Percentiles rank a stretch among this genome's conserved stretches.
phyloP scores from a whole-genome alignment of 1,284 basidiomycete species.

The Ustilago esculenta region DNA sequence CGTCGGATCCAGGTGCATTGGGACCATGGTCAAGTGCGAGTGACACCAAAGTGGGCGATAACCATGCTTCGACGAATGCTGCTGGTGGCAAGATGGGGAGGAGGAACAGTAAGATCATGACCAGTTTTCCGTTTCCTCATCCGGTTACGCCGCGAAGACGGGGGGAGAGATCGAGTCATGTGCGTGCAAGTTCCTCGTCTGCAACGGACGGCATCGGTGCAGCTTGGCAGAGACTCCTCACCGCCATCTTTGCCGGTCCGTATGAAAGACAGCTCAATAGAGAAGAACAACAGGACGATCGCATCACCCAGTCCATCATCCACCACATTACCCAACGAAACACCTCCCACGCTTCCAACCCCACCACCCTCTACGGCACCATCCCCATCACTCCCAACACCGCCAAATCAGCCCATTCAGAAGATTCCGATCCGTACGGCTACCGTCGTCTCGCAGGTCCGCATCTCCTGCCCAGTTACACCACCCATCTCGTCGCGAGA shows the following conservation, averaged over 20 bases:
- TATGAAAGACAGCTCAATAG: slow-evolving; percentile 30
- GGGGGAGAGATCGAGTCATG: background rate
- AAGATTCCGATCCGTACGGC: slow-evolving; percentile 46
- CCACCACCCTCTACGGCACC: slow-evolving; percentile 12
- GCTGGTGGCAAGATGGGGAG: background rate
- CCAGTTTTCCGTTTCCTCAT: slow-evolving; percentile 50
- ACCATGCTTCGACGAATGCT: background rate
- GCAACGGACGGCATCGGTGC: background rate
- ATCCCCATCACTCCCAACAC: slow-evolving; percentile 4
- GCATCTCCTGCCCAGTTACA: slow-evolving; percentile 35
- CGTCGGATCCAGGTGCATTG: slow-evolving; percentile 17
- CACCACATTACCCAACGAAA: slow-evolving; percentile 17
- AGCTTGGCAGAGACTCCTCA: slow-evolving; percentile 32
- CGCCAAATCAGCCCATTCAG: no score
- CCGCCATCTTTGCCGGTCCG: slow-evolving; percentile 35
- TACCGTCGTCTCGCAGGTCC: slow-evolving; percentile 46
- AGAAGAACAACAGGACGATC: slow-evolving; percentile 37
- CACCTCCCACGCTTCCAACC: background rate
- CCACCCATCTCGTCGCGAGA: slow-evolving; percentile 29
- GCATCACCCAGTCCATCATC: slow-evolving; percentile 32
- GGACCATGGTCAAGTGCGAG: slow-evolving; percentile 24
- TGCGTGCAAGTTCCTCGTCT: no score
- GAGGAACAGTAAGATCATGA: slow-evolving; percentile 49
- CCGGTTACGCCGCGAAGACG: slow-evolving; percentile 18
- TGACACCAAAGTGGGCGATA: background rate